A percentile compares a stretch with the other conserved stretches of the same genome.
phyloP scores from a whole-genome alignment of 306 rosid species.

The Cicer pinnatifidum region DNA sequence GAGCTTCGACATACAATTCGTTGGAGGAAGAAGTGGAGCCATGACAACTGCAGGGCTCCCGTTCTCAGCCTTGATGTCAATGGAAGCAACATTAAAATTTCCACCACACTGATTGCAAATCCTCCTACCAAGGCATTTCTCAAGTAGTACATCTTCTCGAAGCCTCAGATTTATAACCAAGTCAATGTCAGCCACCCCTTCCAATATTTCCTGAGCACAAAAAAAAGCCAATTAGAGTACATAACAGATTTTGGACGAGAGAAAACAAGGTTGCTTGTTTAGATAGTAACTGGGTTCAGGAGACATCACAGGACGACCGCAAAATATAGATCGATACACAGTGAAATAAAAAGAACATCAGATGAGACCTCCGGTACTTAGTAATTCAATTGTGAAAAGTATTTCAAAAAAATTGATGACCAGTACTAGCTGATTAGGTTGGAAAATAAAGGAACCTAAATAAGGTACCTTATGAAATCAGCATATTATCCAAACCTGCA shows the following conservation, averaged over 20 bases:
- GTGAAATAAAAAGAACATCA: not conserved
- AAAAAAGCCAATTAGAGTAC: conserved; percentile 18
- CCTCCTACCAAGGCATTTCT: conserved; percentile 95
- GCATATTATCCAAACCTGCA: conserved; percentile 24
- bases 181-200: conserved; percentile 83
- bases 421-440: conserved; percentile 18
- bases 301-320: conserved; percentile 30
- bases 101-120: conserved; percentile 82
- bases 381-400: not conserved
- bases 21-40: conserved; percentile 97
- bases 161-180: conserved; percentile 89
- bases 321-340: not conserved
- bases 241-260: not conserved
- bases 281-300: not conserved
- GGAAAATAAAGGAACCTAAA: conserved; percentile 24
- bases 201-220: conserved; percentile 77
- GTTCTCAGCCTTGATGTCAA: conserved; percentile 69
- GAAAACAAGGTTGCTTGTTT: conserved; percentile 32
- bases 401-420: conserved; percentile 14
- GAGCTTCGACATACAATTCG: conserved; percentile 82
- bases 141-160: conserved; percentile 82
- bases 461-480: conserved; percentile 21
- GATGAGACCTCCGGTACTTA: conserved; percentile 11
- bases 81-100: conserved; percentile 83
- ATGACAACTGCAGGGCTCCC: conserved; percentile 76